phyloP scores from a whole-genome alignment of 257 asterid genomes.

The Mentha longifolia region DNA sequence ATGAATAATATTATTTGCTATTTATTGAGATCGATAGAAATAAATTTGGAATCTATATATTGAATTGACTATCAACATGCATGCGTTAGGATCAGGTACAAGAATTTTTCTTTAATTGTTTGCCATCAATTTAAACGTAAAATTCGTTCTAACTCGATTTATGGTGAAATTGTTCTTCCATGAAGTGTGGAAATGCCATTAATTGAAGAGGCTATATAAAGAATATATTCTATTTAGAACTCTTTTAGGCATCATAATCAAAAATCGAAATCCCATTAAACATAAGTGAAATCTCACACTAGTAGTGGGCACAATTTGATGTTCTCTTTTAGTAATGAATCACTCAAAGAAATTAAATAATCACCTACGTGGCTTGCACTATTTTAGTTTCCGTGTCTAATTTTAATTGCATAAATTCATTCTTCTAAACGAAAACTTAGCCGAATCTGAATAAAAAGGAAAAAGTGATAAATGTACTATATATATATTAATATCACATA shows the following conservation, averaged over 20 bases:
- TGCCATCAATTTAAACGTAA: neutral
- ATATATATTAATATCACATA: neutral
- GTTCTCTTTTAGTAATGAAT: constrained; percentile 24
- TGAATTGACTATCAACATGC: neutral
- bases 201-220: neutral
- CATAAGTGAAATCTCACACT: constrained; percentile 5
- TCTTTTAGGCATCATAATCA: constrained; percentile 22
- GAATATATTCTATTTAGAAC: constrained; percentile 25
- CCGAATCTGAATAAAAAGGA: constrained; percentile 17
- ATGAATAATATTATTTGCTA: too few species aligned
- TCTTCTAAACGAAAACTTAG: constrained; percentile 15
- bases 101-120: constrained; percentile 23
- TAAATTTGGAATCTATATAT: neutral
- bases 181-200: constrained; percentile 46
- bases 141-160: neutral
- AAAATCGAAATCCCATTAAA: constrained; percentile 30
- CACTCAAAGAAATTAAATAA: constrained; percentile 2
- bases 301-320: constrained; percentile 41
- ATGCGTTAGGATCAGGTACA: neutral
- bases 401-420: constrained; percentile 29
- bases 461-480: neutral
- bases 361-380: constrained; percentile 42
- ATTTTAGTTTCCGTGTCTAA: constrained; percentile 33
- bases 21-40: too few species aligned
- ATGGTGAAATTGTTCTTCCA: constrained; percentile 44